These are phyloP conservation scores for Cryptococcus hybrid DNA, from an alignment of 1,284 basidiomycete genomes.

Conservation along the genomic window DNA sequence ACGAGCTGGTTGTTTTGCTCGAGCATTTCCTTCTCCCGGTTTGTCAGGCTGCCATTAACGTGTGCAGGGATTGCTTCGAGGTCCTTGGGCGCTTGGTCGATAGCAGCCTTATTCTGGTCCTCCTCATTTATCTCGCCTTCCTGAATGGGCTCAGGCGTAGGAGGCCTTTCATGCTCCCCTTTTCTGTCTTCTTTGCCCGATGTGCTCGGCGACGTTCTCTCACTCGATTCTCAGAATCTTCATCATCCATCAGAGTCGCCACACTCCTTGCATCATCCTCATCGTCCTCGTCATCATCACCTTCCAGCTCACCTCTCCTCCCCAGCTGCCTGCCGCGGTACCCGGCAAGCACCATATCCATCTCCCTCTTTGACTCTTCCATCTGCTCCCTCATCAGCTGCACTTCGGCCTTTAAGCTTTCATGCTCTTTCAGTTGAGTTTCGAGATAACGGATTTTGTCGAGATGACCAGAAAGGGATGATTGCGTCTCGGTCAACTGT, in stretches of 20 bases:
- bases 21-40: conserved; percentile 12
- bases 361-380: conserved; percentile 55
- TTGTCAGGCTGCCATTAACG: not conserved
- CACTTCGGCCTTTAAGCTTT: conserved; percentile 79
- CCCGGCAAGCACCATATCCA: conserved; percentile 36
- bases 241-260: conserved; percentile 39
- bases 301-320: conserved; percentile 44
- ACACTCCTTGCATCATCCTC: conserved; percentile 48
- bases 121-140: conserved; percentile 36
- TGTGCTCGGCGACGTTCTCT: conserved; percentile 48
- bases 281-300: conserved; percentile 58
- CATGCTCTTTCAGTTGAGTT: conserved; percentile 75
- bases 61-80: not conserved
- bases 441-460: conserved; percentile 85
- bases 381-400: conserved; percentile 67
- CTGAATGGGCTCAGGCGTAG: conserved; percentile 23
- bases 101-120: no score
- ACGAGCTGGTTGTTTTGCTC: conserved; percentile 63
- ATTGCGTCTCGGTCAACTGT: conserved; percentile 83
- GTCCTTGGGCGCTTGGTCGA: not conserved
- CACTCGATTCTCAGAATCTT: conserved; percentile 54
- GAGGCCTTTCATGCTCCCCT: conserved; percentile 14
- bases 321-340: conserved; percentile 30
- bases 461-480: conserved; percentile 71
- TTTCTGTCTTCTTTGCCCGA: conserved; percentile 20